Percentiles rank a stretch among this genome's conserved stretches.
phyloP scores from a whole-genome alignment of 306 rosid species.

The Chamaecrista fasciculata region DNA sequence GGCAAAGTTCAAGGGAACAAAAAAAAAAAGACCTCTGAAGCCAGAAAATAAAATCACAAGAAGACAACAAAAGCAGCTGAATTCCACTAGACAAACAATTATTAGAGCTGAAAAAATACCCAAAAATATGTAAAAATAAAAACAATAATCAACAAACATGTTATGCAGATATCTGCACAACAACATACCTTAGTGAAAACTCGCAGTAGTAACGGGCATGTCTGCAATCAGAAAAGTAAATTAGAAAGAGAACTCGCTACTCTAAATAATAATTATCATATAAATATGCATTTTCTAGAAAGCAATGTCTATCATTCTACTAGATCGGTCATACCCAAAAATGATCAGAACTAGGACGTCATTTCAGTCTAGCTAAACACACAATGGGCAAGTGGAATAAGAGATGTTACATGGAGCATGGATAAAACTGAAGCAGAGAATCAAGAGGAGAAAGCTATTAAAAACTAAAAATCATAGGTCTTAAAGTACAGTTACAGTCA shows the following conservation, averaged over 20 bases:
- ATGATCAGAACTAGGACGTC: not conserved
- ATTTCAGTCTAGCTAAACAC: not conserved
- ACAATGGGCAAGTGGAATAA: not conserved
- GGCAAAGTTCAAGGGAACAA: not conserved
- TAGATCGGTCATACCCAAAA: not conserved
- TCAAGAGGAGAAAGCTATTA: not conserved
- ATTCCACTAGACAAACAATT: not conserved
- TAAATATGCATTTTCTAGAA: not conserved
- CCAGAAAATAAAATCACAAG: not conserved
- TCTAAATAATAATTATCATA: not conserved
- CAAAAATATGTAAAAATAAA: not conserved
- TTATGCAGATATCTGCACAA: not conserved
- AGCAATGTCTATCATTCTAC: not conserved
- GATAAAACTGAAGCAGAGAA: not conserved
- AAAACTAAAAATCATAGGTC: not conserved
- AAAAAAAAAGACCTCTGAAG: not conserved
- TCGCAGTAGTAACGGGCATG: conserved; percentile 88
- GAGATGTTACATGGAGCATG: not conserved
- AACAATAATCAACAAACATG: not conserved
- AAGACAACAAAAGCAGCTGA: not conserved
- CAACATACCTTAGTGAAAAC: conserved; percentile 81
- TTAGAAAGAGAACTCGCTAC: not conserved
- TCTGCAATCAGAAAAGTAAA: conserved; percentile 40
- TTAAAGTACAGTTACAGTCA: not conserved
- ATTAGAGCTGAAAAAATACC: not conserved